Conservation (phyloP, 345 rosid species). For the Eucalyptus polybractea region DNA sequence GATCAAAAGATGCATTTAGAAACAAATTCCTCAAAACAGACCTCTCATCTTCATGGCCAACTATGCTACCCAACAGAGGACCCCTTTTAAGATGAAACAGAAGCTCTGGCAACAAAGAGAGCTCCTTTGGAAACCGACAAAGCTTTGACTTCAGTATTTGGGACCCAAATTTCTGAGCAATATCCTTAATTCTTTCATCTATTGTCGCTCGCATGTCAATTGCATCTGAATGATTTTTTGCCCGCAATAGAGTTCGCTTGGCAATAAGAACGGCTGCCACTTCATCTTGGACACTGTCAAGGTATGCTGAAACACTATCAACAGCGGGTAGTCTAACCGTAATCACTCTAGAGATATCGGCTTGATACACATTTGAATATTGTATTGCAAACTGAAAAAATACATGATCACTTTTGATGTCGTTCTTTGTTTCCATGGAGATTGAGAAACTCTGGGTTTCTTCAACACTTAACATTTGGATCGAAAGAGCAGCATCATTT, state of each 20-base stretch:
- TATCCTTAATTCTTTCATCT: conserved; percentile 93
- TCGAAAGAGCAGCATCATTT: conserved; percentile 46
- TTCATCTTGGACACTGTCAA: conserved; percentile 72
- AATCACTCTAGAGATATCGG: conserved; percentile 76
- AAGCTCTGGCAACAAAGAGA: conserved; percentile 62
- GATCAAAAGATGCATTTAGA: conserved; percentile 85
- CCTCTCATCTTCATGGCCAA: conserved; percentile 98
- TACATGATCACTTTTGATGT: conserved; percentile 56
- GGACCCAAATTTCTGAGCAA: conserved; percentile 69
- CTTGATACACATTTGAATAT: conserved; percentile 74
- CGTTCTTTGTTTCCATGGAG: conserved; percentile 77
- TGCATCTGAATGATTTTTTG: conserved; percentile 54
- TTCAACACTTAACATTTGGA: conserved; percentile 87
- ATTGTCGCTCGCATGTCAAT: conserved; percentile 58
- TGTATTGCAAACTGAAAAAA: conserved; percentile 81
- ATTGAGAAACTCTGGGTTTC: conserved; percentile 89
- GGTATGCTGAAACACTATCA: conserved; percentile 79
- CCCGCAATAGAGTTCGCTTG: conserved; percentile 75
- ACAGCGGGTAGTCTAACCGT: conserved; percentile 77
- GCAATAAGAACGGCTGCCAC: conserved; percentile 86
- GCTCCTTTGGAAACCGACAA: conserved; percentile 76
- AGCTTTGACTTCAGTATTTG: conserved; percentile 76
- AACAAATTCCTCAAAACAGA: conserved; percentile 77
- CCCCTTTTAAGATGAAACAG: conserved; percentile 94
- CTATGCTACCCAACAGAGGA: conserved; percentile 84